phyloP scores from a whole-genome alignment of 2,329 filamentous ascomycete species.

The Colletotrichum tropicicola region DNA sequence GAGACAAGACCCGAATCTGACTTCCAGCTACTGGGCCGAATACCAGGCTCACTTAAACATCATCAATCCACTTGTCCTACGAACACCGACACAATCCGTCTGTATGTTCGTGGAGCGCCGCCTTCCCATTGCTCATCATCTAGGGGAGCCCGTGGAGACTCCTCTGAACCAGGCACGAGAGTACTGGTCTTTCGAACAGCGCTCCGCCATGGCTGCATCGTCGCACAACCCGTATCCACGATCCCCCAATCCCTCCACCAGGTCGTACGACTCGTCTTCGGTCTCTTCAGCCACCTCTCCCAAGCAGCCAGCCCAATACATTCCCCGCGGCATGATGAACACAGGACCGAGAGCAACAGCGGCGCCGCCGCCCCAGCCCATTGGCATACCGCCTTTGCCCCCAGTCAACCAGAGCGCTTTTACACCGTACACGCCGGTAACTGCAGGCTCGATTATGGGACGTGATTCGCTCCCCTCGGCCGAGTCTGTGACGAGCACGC shows the following conservation, averaged over 20 bases:
- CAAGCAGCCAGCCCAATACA: slow-evolving; percentile 60
- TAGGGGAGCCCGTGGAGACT: slow-evolving; percentile 48
- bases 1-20: not conserved
- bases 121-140: slow-evolving; percentile 45
- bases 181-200: slow-evolving; percentile 39
- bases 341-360: slow-evolving; percentile 59
- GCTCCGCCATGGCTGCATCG: slow-evolving; percentile 30
- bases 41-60: not conserved
- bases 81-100: slow-evolving; percentile 34
- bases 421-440: slow-evolving; percentile 62
- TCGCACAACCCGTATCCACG: slow-evolving; percentile 67
- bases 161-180: slow-evolving; percentile 44
- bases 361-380: slow-evolving; percentile 59
- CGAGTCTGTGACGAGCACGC: slow-evolving; percentile 65
- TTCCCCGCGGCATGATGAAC: slow-evolving; percentile 59
- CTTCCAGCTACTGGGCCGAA: not conserved
- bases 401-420: slow-evolving; percentile 57
- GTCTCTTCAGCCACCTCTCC: slow-evolving; percentile 71
- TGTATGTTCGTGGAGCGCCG: slow-evolving; percentile 52
- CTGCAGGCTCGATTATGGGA: slow-evolving; percentile 59
- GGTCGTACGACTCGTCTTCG: slow-evolving; percentile 72
- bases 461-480: slow-evolving; percentile 68
- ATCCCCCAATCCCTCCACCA: slow-evolving; percentile 68
- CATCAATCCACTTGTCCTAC: not conserved
- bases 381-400: slow-evolving; percentile 61